A percentile compares a stretch with the other conserved stretches of the same genome.
Evolutionary conservation across 2,329 filamentous ascomycete species (phyloP).

Genomic region (Calonectria henricotiae): DNA sequence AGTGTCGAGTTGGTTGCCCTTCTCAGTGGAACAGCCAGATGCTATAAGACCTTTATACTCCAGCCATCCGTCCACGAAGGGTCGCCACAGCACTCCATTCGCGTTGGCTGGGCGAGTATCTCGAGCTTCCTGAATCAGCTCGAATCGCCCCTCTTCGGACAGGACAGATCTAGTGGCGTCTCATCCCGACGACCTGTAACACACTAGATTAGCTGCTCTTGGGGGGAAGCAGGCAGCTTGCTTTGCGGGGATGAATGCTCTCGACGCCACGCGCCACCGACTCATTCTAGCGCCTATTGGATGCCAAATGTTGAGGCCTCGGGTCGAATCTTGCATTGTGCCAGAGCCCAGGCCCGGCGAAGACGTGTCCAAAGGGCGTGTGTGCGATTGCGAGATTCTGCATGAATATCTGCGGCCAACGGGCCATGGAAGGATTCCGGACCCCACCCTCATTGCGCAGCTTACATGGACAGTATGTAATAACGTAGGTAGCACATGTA

Average conservation of each 20-base stretch:
- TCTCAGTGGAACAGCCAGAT: neutral
- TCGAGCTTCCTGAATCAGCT: constrained; percentile 10
- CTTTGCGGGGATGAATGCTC: constrained; percentile 22
- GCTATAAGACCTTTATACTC: constrained; percentile 14
- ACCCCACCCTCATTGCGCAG: neutral
- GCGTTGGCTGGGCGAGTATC: neutral
- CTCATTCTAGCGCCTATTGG: neutral
- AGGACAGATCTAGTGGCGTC: constrained; percentile 12
- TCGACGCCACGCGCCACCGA: constrained; percentile 18
- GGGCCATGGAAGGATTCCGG: constrained; percentile 6
- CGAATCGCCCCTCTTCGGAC: neutral
- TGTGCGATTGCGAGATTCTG: neutral
- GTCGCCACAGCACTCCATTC: neutral
- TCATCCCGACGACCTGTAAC: constrained; percentile 22
- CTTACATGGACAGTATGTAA: neutral
- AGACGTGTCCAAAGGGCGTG: neutral
- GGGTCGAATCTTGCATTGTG: constrained; percentile 4
- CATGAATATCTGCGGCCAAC: constrained; percentile 6
- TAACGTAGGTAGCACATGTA: neutral
- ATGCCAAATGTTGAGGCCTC: constrained; percentile 18
- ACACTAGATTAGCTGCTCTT: constrained; percentile 16
- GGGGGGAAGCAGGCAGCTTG: neutral
- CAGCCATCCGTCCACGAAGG: neutral
- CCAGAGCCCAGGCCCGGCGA: neutral
- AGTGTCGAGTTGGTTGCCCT: neutral